These are phyloP conservation scores for Silene latifolia DNA, from an alignment of 148 eudicot species.

Conservation along the genomic window DNA sequence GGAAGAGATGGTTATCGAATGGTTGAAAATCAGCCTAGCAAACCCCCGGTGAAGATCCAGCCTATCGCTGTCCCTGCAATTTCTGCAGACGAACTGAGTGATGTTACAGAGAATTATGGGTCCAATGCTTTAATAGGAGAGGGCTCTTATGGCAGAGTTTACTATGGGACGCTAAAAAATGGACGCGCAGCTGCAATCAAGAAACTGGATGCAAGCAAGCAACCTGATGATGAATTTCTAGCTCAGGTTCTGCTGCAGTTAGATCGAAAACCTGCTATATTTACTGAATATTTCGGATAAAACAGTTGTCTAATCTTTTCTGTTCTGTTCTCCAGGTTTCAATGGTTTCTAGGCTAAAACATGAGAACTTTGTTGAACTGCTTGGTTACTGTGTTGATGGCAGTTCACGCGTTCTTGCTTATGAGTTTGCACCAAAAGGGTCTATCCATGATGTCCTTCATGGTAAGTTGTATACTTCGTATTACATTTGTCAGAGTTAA, in stretches of 20 bases:
- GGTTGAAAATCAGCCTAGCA: slow-evolving; percentile 42
- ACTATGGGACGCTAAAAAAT: slow-evolving; percentile 50
- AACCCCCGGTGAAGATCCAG: slow-evolving; percentile 47
- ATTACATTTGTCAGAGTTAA: background rate
- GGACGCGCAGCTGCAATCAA: slow-evolving; percentile 76
- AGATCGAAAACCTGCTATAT: background rate
- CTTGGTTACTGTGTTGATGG: slow-evolving; percentile 80
- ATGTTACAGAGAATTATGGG: slow-evolving; percentile 75
- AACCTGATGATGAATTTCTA: slow-evolving; percentile 73
- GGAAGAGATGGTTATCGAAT: slow-evolving; percentile 42
- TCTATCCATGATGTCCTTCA: slow-evolving; percentile 82
- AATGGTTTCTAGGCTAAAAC: slow-evolving; percentile 70
- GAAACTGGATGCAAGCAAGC: slow-evolving; percentile 67
- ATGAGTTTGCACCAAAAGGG: slow-evolving; percentile 86
- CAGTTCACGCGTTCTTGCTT: slow-evolving; percentile 60
- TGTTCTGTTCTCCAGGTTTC: slow-evolving; percentile 46
- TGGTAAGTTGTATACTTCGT: slow-evolving; percentile 37
- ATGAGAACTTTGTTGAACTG: slow-evolving; percentile 79
- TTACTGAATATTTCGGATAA: slow-evolving; percentile 1
- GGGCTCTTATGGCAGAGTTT: slow-evolving; percentile 91
- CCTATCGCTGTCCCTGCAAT: slow-evolving; percentile 61
- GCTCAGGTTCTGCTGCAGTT: slow-evolving; percentile 47
- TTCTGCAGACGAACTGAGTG: slow-evolving; percentile 68
- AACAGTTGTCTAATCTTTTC: slow-evolving; percentile 7
- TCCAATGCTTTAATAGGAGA: slow-evolving; percentile 78